Evolutionary conservation across 495 filamentous ascomycete genomes (phyloP), one percentile per base, ranked within the genome.

Genomic region (Penicillium antarcticum): DNA sequence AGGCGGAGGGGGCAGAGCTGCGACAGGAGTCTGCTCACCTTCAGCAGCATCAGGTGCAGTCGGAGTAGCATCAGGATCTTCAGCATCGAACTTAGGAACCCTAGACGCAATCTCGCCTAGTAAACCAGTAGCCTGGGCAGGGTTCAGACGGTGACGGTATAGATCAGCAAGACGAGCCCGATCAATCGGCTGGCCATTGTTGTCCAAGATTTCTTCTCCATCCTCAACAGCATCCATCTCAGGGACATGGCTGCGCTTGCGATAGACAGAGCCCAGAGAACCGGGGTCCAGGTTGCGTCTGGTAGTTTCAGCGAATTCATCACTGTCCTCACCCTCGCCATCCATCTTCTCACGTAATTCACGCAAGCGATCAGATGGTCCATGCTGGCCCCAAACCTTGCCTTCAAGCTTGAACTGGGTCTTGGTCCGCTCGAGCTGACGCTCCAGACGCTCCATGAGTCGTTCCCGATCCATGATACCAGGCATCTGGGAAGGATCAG

Each of bases 371-470:
- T 98, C 92, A 52, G 91, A 96, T 24, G 94, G 92, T 23, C 87
- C 87, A 61, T 86, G 73, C 60, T 91, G 88, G 45, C 89, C 86
- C 90, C 92, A 96, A 16, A 92, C 87, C 70, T 89, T 91, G 55
- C 94, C 94, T 66, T 97, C 94, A 14, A 98, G 84, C 75, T 97
- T 96, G 71, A 91, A 96, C 66, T 97, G 91, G 4, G 94, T 97
- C 79, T 98, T 98, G 56, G 95, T 92, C 39, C 95, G 76, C 71
- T 97, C 94, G 14, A 98, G 81, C 66, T 97, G 94, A 71, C 87
- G 92, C 66, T 96, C 92, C 36, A 98, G 79, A 23, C 91, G 83
- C 57, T 87, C 86, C 87, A 98, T 94, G 49, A 98, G 83, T 65
- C 76, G 85, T 56, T 97, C 89, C 6, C 94, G 85, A 61, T 97